Conservation (phyloP, 371 early-diverging fungal species). For the Mortierella sp. region DNA sequence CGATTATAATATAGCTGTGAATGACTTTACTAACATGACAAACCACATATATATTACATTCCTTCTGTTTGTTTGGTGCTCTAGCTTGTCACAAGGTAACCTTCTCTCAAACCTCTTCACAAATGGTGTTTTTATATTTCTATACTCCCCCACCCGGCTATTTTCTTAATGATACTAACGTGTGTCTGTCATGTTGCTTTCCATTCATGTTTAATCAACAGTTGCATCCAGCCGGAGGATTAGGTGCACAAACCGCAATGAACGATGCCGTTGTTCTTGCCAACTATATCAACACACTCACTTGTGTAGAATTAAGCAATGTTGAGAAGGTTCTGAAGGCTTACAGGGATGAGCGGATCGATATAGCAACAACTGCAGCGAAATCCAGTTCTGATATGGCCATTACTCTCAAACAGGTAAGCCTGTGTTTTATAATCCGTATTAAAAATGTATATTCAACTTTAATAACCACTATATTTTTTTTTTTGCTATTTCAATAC, state of each 20-base stretch:
- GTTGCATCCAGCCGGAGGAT: conserved; percentile 16
- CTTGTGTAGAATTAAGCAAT: not conserved
- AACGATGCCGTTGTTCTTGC: conserved; percentile 19
- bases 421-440: not conserved
- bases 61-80: too few relatives aligned
- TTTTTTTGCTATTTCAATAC: too few relatives aligned
- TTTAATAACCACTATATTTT: too few relatives aligned
- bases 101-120: too few relatives aligned
- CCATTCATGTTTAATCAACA: too few relatives aligned
- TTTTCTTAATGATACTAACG: not conserved
- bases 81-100: too few relatives aligned
- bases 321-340: conserved; percentile 5
- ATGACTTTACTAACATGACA: too few relatives aligned
- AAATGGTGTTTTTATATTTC: too few relatives aligned
- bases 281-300: conserved; percentile 12
- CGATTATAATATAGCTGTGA: too few relatives aligned
- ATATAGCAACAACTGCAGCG: conserved; percentile 8
- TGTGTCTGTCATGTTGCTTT: not conserved
- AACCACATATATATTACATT: too few relatives aligned
- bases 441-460: too few relatives aligned
- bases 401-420: not conserved
- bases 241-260: conserved; percentile 26
- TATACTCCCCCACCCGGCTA: too few relatives aligned
- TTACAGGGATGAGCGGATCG: conserved; percentile 19
- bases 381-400: not conserved